These are phyloP conservation scores for Botryotinia calthae DNA, from an alignment of 2,329 filamentous ascomycete genomes.

Conservation along the genomic window DNA sequence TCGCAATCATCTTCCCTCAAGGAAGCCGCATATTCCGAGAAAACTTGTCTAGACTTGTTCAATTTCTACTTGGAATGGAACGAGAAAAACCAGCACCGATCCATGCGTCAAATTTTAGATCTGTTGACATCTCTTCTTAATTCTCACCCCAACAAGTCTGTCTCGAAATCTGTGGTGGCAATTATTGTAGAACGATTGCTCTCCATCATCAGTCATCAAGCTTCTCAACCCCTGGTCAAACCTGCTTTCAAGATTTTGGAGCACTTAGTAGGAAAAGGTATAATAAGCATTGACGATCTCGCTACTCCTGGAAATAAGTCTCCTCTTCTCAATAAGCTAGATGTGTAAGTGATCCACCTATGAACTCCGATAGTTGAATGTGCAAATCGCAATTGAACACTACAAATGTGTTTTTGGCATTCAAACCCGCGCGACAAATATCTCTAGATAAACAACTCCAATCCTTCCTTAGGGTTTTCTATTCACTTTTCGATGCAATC, in stretches of 20 bases:
- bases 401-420: neutral
- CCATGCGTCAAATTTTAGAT: slow-evolving; percentile 62
- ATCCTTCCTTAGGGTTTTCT: neutral
- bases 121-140: slow-evolving; percentile 51
- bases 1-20: slow-evolving; percentile 46
- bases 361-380: neutral
- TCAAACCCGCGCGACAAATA: neutral
- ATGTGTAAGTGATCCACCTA: neutral
- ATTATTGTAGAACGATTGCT: slow-evolving; percentile 52
- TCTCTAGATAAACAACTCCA: neutral
- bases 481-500: neutral
- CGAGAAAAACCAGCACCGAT: slow-evolving; percentile 62
- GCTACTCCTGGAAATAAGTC: slow-evolving; percentile 10
- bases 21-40: slow-evolving; percentile 51
- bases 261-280: slow-evolving; percentile 60
- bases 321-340: neutral
- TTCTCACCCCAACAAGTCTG: slow-evolving; percentile 47
- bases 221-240: slow-evolving; percentile 63
- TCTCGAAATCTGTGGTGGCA: slow-evolving; percentile 46
- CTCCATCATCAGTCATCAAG: slow-evolving; percentile 58
- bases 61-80: slow-evolving; percentile 66
- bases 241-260: slow-evolving; percentile 67
- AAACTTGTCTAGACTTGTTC: slow-evolving; percentile 52
- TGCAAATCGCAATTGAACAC: neutral
- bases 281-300: slow-evolving; percentile 44